Conservation (phyloP, 306 rosid genomes). For the Trifolium subterraneum region DNA sequence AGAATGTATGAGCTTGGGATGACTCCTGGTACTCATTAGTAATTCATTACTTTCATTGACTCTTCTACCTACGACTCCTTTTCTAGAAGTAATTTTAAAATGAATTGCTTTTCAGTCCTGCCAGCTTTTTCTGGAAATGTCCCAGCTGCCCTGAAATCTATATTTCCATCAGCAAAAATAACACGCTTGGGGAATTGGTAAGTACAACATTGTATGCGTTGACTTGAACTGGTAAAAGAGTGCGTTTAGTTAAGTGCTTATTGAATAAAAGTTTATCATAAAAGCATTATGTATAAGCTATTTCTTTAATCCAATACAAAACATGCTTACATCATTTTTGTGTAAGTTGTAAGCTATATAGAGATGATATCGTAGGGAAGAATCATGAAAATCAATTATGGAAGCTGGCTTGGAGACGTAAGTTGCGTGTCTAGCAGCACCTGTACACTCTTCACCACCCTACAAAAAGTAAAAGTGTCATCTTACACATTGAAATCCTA, state of each 20-base stretch:
- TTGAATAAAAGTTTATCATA: not conserved
- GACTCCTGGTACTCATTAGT: slow-evolving; percentile 74
- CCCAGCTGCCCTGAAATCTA: slow-evolving; percentile 74
- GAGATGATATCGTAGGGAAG: not conserved
- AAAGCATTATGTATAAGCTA: not conserved
- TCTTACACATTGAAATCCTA: slow-evolving; percentile 8
- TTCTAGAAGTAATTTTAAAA: slow-evolving; percentile 16
- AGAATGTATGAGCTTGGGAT: slow-evolving; percentile 92
- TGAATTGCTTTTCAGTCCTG: slow-evolving; percentile 67
- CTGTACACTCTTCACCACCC: slow-evolving; percentile 18
- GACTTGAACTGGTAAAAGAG: slow-evolving; percentile 20
- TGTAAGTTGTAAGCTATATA: not conserved
- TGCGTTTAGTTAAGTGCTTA: not conserved
- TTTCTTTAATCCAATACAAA: not conserved
- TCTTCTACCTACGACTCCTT: slow-evolving; percentile 11
- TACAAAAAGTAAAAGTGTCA: slow-evolving; percentile 2
- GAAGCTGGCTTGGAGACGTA: slow-evolving; percentile 18
- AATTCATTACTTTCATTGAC: slow-evolving; percentile 3
- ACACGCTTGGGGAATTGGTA: slow-evolving; percentile 93
- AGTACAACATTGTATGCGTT: slow-evolving; percentile 30
- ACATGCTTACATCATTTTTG: not conserved
- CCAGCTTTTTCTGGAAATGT: slow-evolving; percentile 96
- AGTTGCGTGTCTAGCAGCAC: slow-evolving; percentile 20
- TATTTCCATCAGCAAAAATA: slow-evolving; percentile 87
- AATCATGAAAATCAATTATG: slow-evolving; percentile 1